Evolutionary conservation across 2,329 filamentous ascomycete species (phyloP), one percentile per base, ranked within the genome.

Genomic region (Penicillium freii): DNA sequence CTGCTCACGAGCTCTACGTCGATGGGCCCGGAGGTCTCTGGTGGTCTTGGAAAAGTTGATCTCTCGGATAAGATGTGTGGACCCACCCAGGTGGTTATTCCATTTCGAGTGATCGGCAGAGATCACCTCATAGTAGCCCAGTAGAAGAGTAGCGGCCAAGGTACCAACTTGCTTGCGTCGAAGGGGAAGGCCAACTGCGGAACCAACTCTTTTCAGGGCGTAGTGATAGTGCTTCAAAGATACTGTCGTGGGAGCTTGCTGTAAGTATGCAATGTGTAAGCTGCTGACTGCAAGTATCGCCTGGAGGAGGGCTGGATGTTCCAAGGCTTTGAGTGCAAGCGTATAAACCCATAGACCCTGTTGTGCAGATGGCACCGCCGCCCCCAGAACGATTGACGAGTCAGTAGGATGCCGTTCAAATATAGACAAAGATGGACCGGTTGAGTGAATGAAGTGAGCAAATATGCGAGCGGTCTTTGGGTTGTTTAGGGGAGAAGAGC

Each of bases 111-210:
- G 93, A 64, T 99, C 93, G 23, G 92, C 93, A 36, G 89, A 89
- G 87, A 93, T 94, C 19, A 97, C 90, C 72, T 97, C 94, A 68
- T 96, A 97, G 72, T 92, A 97, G 0, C 87, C 91, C 8, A 99
- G 81, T 8, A 97, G 78, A 36, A 97, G 79, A 0, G 91, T 92
- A 2, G 92, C 92, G 8, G 92, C 93, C n/a, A 97, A 78, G 0
- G 92, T 97, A 1, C 90, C 86, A 9, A 91, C 84, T 55, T 91
- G 86, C 9, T 87, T 86, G 52, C 92, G 85, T 66, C 87, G 86
- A 45, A 80, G 81, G 0, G 86, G 80, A 27, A 89, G 83, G 46
- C 85, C 84, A 29, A 97, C 88, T 47, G 89, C 89, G 64, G 85
- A 87, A 7, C 90, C 88, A 17, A 97, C 83, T 40, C 90, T 81